A percentile compares a stretch with the other conserved stretches of the same genome.
These are phyloP conservation scores for Sphaerulina vaccinii DNA, from an alignment of 2,329 filamentous ascomycete genomes.

Conservation along the genomic window DNA sequence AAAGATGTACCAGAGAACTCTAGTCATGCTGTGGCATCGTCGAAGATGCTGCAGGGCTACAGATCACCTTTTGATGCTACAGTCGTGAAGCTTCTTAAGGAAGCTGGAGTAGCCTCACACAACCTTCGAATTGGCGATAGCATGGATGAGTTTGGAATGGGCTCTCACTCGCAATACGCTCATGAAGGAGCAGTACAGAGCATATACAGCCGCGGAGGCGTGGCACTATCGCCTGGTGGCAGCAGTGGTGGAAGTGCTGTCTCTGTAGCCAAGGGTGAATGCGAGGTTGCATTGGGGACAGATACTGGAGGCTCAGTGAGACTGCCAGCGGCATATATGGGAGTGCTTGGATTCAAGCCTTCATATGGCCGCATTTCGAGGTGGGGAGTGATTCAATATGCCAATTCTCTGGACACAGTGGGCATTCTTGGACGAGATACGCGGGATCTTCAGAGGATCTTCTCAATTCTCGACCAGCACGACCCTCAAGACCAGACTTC, in stretches of 20 bases:
- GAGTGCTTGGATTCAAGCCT: constrained; percentile 82
- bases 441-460: constrained; percentile 46
- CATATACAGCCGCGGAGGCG: constrained; percentile 39
- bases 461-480: constrained; percentile 54
- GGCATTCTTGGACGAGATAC: constrained; percentile 66
- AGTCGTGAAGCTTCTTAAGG: constrained; percentile 67
- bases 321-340: constrained; percentile 83
- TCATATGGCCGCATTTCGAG: constrained; percentile 85
- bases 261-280: constrained; percentile 67
- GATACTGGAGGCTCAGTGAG: constrained; percentile 90
- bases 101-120: constrained; percentile 61
- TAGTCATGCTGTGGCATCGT: constrained; percentile 73
- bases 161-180: constrained; percentile 73
- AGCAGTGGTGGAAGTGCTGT: constrained; percentile 94
- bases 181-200: constrained; percentile 64
- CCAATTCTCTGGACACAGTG: constrained; percentile 89
- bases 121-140: constrained; percentile 69
- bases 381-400: constrained; percentile 85
- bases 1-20: constrained; percentile 27
- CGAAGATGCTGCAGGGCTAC: constrained; percentile 66
- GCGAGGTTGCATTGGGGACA: constrained; percentile 75
- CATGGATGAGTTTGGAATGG: constrained; percentile 96
- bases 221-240: constrained; percentile 68
- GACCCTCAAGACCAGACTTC: constrained; percentile 76
- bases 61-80: constrained; percentile 78